Evolutionary conservation across 208 protist genomes (phyloP).

Genomic region (Acanthamoeba rhysodes): DNA sequence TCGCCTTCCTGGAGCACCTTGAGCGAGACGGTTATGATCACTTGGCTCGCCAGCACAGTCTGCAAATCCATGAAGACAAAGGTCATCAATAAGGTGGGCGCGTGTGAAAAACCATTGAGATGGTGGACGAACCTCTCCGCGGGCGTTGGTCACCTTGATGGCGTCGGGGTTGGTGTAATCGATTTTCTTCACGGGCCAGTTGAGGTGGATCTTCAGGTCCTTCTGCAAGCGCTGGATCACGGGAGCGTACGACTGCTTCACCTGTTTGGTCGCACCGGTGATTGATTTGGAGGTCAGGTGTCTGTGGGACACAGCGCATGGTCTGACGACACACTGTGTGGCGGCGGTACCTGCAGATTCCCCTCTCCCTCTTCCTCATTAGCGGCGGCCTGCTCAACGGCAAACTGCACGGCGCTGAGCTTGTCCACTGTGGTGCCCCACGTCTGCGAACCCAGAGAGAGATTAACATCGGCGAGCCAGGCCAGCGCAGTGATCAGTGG

Average conservation of each 20-base stretch:
- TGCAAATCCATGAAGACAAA: neutral
- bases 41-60: slow-evolving; percentile 19
- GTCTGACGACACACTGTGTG: neutral
- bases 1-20: neutral
- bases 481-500: neutral
- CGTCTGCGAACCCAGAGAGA: neutral
- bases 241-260: slow-evolving; percentile 49
- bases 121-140: neutral
- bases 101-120: too few relatives aligned
- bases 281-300: neutral
- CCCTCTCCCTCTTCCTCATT: slow-evolving; percentile 51
- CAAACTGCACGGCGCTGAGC: slow-evolving; percentile 48
- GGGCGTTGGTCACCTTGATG: slow-evolving; percentile 37
- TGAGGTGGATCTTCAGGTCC: slow-evolving; percentile 43
- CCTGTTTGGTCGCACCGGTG: neutral
- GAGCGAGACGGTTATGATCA: slow-evolving; percentile 26
- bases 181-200: slow-evolving; percentile 49
- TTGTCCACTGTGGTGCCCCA: slow-evolving; percentile 36
- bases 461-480: neutral
- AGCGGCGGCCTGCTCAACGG: slow-evolving; percentile 22
- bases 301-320: neutral
- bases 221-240: slow-evolving; percentile 19
- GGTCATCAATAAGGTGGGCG: neutral
- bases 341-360: neutral
- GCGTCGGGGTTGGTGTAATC: slow-evolving; percentile 32